These are phyloP conservation scores for Yamadazyma spencermartinsiae DNA, from an alignment of 1,139 yeast genomes.

Conservation along the genomic window DNA sequence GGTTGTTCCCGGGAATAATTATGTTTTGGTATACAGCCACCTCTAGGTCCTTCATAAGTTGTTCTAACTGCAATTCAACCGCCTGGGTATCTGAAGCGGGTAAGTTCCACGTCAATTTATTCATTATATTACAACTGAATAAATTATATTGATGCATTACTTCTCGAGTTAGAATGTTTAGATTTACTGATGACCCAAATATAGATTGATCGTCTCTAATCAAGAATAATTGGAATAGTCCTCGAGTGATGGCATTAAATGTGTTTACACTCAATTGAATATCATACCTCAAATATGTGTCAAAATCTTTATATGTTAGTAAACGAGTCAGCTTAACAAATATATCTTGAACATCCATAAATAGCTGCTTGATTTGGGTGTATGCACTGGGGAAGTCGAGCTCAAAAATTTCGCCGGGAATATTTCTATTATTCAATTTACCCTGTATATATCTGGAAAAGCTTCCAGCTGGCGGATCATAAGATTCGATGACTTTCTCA, in stretches of 20 bases:
- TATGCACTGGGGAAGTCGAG: constrained; percentile 27
- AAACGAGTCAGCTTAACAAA: constrained; percentile 22
- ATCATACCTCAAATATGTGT: constrained; percentile 34
- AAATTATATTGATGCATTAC: constrained; percentile 29
- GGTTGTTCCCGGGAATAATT: constrained; percentile 65
- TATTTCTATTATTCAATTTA: constrained; percentile 57
- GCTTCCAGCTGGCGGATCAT: constrained; percentile 29
- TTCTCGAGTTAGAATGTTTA: constrained; percentile 18
- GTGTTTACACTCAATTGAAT: constrained; percentile 27
- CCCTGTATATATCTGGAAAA: constrained; percentile 53
- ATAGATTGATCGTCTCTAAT: constrained; percentile 61
- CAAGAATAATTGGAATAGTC: constrained; percentile 59
- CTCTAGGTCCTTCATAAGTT: constrained; percentile 38
- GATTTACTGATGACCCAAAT: constrained; percentile 28
- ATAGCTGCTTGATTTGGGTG: constrained; percentile 33
- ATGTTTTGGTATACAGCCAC: constrained; percentile 55
- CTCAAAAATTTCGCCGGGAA: constrained; percentile 46
- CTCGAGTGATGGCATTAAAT: constrained; percentile 57
- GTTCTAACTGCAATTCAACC: constrained; percentile 12
- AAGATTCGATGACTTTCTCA: constrained; percentile 2
- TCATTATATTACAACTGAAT: constrained; percentile 23
- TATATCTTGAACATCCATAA: constrained; percentile 30
- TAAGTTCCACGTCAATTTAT: constrained; percentile 24
- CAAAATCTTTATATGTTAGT: constrained; percentile 33
- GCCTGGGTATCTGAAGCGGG: constrained; percentile 18